A percentile compares a stretch with the other conserved stretches of the same genome.
phyloP scores from a whole-genome alignment of 768 basidiomycete species.

The Suillus hirtellus region DNA sequence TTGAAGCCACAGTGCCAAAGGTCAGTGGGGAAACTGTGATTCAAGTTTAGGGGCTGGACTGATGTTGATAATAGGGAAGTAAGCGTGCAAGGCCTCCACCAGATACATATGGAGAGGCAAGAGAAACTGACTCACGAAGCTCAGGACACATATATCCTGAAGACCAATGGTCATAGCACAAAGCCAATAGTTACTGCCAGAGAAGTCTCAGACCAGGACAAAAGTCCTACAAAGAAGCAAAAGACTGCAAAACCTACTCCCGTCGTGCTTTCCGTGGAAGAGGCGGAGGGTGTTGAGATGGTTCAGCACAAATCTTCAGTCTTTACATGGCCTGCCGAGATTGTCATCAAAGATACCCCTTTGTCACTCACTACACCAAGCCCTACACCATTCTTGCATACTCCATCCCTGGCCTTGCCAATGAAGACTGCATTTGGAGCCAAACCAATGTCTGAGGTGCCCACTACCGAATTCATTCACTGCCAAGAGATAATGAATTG shows the following conservation, averaged over 20 bases:
- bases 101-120: conserved; percentile 47
- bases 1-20: conserved; percentile 78
- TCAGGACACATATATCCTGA: conserved; percentile 5
- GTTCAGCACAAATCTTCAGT: conserved; percentile 21
- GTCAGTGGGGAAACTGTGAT: conserved; percentile 34
- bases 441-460: conserved; percentile 29
- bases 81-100: conserved; percentile 74
- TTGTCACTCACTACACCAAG: conserved; percentile 20
- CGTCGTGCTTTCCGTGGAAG: background rate
- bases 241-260: conserved; percentile 36
- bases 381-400: conserved; percentile 13
- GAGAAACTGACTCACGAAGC: conserved; percentile 15
- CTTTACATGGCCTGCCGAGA: conserved; percentile 35
- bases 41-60: conserved; percentile 8
- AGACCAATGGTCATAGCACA: conserved; percentile 18
- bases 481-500: too few species aligned
- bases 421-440: conserved; percentile 25
- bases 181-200: conserved; percentile 29
- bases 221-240: conserved; percentile 46
- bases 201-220: conserved; percentile 40
- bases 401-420: conserved; percentile 14
- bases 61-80: conserved; percentile 53
- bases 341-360: conserved; percentile 34
- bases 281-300: conserved; percentile 37
- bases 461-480: too few species aligned